Conservation (phyloP, 345 rosid genomes). For the Citrus cavaleriei region DNA sequence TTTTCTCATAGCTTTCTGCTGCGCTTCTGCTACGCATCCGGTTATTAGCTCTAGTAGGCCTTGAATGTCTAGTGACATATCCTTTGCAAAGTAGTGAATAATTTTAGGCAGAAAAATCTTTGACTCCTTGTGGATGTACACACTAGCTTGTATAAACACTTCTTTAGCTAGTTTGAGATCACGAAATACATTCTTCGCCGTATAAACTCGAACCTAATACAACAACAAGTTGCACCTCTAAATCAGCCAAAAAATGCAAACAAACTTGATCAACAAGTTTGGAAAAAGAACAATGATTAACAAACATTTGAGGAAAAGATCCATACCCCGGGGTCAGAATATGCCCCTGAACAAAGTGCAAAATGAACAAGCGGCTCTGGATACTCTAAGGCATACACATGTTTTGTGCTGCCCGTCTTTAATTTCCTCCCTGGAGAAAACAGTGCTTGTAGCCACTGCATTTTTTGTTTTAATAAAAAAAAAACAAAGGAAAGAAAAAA, state of each 20-base stretch:
- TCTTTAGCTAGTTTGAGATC: slow-evolving; percentile 60
- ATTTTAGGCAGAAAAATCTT: slow-evolving; percentile 67
- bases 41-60: slow-evolving; percentile 40
- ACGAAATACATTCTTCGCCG: slow-evolving; percentile 51
- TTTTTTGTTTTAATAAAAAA: neutral
- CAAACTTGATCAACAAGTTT: neutral
- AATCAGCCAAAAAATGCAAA: neutral
- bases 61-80: slow-evolving; percentile 47
- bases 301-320: neutral
- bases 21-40: slow-evolving; percentile 45
- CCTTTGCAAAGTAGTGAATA: slow-evolving; percentile 59
- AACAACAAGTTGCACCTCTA: neutral
- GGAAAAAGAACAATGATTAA: neutral
- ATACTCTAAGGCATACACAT: slow-evolving; percentile 70
- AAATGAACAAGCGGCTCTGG: slow-evolving; percentile 85
- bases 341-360: slow-evolving; percentile 70
- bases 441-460: slow-evolving; percentile 74
- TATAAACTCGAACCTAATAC: slow-evolving; percentile 62
- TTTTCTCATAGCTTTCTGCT: slow-evolving; percentile 45
- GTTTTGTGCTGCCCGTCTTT: slow-evolving; percentile 43
- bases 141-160: slow-evolving; percentile 56
- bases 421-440: slow-evolving; percentile 75
- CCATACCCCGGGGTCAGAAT: slow-evolving; percentile 70
- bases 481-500: too few species aligned
- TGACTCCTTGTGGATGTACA: slow-evolving; percentile 53